A percentile compares a stretch with the other conserved stretches of the same genome.
Evolutionary conservation across 208 protist species (phyloP).

Genomic region (Trypanosoma rangeli): DNA sequence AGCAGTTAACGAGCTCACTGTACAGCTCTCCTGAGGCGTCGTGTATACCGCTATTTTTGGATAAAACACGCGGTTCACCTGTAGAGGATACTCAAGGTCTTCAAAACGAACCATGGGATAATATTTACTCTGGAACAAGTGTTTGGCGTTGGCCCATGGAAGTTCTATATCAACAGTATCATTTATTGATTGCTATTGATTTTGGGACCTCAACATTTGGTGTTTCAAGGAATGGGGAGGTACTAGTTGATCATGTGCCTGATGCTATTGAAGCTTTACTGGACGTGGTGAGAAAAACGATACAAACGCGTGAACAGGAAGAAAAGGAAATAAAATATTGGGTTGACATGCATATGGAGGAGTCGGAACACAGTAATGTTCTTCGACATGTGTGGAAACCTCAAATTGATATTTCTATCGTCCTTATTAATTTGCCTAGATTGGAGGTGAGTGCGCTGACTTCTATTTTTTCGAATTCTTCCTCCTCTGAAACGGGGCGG

Average conservation of each 20-base stretch:
- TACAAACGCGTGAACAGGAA: slow-evolving; percentile 61
- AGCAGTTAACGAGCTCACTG: slow-evolving; percentile 1
- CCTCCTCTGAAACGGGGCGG: neutral
- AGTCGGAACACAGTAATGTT: slow-evolving; percentile 36
- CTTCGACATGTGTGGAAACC: slow-evolving; percentile 75
- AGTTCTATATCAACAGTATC: slow-evolving; percentile 80
- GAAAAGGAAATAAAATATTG: slow-evolving; percentile 40
- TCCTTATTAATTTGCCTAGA: slow-evolving; percentile 75
- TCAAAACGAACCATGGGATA: slow-evolving; percentile 71
- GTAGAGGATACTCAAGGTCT: slow-evolving; percentile 44
- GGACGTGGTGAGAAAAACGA: slow-evolving; percentile 56
- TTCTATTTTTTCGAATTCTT: neutral
- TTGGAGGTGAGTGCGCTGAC: slow-evolving; percentile 5
- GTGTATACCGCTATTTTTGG: slow-evolving; percentile 25
- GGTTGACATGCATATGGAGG: slow-evolving; percentile 42
- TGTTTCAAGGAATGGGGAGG: slow-evolving; percentile 70
- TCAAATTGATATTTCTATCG: slow-evolving; percentile 54
- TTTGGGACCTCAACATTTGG: slow-evolving; percentile 66
- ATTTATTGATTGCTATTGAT: slow-evolving; percentile 76
- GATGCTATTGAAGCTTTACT: slow-evolving; percentile 64
- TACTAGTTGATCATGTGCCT: slow-evolving; percentile 74
- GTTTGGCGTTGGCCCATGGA: slow-evolving; percentile 84
- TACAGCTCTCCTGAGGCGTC: slow-evolving; percentile 1
- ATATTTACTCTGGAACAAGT: slow-evolving; percentile 34
- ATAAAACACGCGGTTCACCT: slow-evolving; percentile 10